A percentile compares a stretch with the other conserved stretches of the same genome.
These are phyloP conservation scores for Neurospora sp. DNA, from an alignment of 495 filamentous ascomycete species.

Conservation along the genomic window DNA sequence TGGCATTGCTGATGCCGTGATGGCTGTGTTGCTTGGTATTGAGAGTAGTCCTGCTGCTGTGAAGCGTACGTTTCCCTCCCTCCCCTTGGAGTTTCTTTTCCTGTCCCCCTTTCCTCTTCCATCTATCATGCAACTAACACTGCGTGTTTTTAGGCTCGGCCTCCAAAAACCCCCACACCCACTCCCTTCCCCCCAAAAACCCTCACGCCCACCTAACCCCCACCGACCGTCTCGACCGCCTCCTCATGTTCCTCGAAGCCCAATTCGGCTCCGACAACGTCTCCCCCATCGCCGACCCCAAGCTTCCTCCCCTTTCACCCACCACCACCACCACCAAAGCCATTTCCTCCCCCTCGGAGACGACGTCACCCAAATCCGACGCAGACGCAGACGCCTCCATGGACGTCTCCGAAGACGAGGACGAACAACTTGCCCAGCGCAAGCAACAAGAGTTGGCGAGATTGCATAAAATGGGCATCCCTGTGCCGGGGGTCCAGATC, in stretches of 20 bases:
- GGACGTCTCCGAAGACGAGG: constrained; percentile 28
- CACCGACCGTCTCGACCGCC: constrained; percentile 64
- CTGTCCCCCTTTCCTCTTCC: too few relatives aligned
- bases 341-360: constrained; percentile 2
- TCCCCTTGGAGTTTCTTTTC: neutral
- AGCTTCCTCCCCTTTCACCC: constrained; percentile 18
- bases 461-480: constrained; percentile 70
- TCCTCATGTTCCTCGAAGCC: constrained; percentile 93
- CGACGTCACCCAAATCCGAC: constrained; percentile 11
- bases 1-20: constrained; percentile 88
- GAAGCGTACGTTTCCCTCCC: constrained; percentile 56
- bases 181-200: constrained; percentile 45
- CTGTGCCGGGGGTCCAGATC: constrained; percentile 80
- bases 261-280: constrained; percentile 80
- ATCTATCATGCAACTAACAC: too few relatives aligned
- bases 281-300: constrained; percentile 62
- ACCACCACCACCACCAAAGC: constrained; percentile 8
- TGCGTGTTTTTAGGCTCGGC: too few relatives aligned
- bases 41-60: constrained; percentile 93
- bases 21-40: constrained; percentile 78
- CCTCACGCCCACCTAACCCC: constrained; percentile 61
- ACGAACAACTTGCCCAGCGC: constrained; percentile 30
- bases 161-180: constrained; percentile 47
- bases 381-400: constrained; percentile 31
- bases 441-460: constrained; percentile 44